Evolutionary conservation across 306 rosid genomes (phyloP).

Genomic region (Geum urbanum): DNA sequence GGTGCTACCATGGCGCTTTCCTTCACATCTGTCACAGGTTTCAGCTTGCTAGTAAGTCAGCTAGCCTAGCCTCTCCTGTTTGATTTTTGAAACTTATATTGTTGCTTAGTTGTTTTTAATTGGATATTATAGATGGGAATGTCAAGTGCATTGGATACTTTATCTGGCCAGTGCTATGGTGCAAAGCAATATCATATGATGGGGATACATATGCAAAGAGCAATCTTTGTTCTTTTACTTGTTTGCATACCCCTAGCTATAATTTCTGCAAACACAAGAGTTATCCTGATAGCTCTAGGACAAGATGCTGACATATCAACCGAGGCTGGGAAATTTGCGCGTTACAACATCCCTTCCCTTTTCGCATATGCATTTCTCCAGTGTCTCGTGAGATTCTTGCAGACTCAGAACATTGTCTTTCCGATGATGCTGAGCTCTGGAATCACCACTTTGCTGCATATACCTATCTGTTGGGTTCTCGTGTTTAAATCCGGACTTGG

Average conservation of each 20-base stretch:
- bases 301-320: conserved; percentile 51
- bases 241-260: conserved; percentile 43
- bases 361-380: conserved; percentile 51
- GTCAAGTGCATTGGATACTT: conserved; percentile 70
- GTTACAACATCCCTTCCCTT: conserved; percentile 57
- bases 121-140: conserved; percentile 59
- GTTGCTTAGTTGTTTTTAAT: background rate
- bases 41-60: conserved; percentile 58
- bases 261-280: conserved; percentile 44
- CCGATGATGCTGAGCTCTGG: conserved; percentile 62
- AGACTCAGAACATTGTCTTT: conserved; percentile 60
- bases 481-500: conserved; percentile 55
- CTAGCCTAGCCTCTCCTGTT: conserved; percentile 3
- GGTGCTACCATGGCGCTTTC: conserved; percentile 78
- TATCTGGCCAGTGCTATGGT: conserved; percentile 77
- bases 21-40: conserved; percentile 67
- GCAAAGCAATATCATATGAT: conserved; percentile 58
- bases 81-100: background rate
- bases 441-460: conserved; percentile 37
- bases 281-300: conserved; percentile 38
- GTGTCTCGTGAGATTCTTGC: conserved; percentile 57
- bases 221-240: conserved; percentile 39
- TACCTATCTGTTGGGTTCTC: conserved; percentile 49
- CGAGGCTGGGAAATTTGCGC: conserved; percentile 50
- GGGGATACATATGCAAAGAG: conserved; percentile 65